Base-by-base conservation (phyloP, 768 basidiomycete genomes). In the Lactarius indigo region DNA sequence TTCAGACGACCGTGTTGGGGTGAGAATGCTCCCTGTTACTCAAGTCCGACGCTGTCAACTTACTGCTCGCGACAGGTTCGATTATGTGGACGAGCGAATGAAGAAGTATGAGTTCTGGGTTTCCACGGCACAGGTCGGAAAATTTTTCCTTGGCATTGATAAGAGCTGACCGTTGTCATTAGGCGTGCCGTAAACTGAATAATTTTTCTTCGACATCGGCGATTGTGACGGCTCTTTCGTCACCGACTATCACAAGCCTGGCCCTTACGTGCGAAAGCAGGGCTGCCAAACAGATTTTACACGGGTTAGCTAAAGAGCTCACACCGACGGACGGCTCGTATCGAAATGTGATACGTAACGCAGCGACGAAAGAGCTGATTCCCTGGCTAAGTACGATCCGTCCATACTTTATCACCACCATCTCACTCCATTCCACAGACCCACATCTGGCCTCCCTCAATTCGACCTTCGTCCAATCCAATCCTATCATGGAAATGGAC, bases 151-250 rank as follows among this genome's bases (percentile, higher is more conserved):
- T 13, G 1, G 12, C 23, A 30, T 56, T 3, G 50, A 54, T 17
- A 23, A 30, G 30, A n/a, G 41, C 57, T 67, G 52, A 67, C 33
- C 5, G 2, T 26, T 18, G 3, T 26, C 17, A 31, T 23, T 30
- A 67, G 66, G 50, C 15, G 18, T 67, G 66, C 52, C 62, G 41
- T 20, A 31, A 12, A 12, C 17, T 56, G n/a, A 59, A 67, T 20
- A 68, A 68, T 23, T 64, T 68, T n/a, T 68, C 62, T 15, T 39
- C 66, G 15, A 35, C 54, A 0, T 63, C 62, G 15, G 62, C 66
- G 13, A 67, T 67, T 50, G 58, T 64, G 26, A 18, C 23, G 28
- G 62, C 62, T 2, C 62, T 67, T n/a, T 23, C 12, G 12, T 67
- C 66, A 18, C 26, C 37, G n/a, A 17, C 41, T 12, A 39, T 67